Conservation (phyloP, 2,329 filamentous ascomycete species). For the Magnaporthales sp. region DNA sequence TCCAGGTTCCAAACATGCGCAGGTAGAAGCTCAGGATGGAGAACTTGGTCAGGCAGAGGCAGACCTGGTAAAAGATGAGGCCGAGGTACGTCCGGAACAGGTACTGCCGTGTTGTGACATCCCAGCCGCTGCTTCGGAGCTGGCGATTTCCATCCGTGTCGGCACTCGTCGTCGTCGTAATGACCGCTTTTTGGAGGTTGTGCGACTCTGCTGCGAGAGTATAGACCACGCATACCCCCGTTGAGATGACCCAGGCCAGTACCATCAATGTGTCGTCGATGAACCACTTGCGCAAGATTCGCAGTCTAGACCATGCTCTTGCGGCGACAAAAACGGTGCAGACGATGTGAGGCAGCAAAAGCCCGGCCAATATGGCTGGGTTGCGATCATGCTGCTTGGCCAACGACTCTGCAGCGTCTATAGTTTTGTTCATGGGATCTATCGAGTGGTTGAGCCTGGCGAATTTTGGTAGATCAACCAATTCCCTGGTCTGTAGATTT, state of each 20-base stretch:
- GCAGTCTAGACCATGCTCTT: slow-evolving; percentile 18
- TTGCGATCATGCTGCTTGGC: slow-evolving; percentile 4
- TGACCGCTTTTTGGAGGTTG: slow-evolving; percentile 9
- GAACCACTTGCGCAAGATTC: slow-evolving; percentile 23
- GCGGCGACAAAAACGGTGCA: slow-evolving; percentile 22
- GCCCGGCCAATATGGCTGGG: slow-evolving; percentile 19
- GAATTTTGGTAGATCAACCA: neutral
- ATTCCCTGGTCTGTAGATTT: neutral
- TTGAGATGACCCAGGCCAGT: slow-evolving; percentile 21
- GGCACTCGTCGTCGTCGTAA: slow-evolving; percentile 6
- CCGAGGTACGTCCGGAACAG: slow-evolving; percentile 22
- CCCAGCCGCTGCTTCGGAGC: neutral
- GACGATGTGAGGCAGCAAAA: slow-evolving; percentile 22
- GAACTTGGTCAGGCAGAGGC: slow-evolving; percentile 28
- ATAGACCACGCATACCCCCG: slow-evolving; percentile 22
- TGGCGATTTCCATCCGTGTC: neutral
- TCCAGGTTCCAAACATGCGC: slow-evolving; percentile 23
- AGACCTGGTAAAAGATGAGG: slow-evolving; percentile 28
- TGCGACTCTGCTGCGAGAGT: slow-evolving; percentile 18
- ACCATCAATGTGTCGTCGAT: slow-evolving; percentile 23
- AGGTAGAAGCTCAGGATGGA: slow-evolving; percentile 29
- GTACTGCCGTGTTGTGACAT: slow-evolving; percentile 12
- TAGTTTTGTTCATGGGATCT: neutral
- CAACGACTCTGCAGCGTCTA: neutral
- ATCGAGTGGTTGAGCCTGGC: neutral